Conservation (phyloP, 2,329 filamentous ascomycete genomes). For the Talaromyces sp. region DNA sequence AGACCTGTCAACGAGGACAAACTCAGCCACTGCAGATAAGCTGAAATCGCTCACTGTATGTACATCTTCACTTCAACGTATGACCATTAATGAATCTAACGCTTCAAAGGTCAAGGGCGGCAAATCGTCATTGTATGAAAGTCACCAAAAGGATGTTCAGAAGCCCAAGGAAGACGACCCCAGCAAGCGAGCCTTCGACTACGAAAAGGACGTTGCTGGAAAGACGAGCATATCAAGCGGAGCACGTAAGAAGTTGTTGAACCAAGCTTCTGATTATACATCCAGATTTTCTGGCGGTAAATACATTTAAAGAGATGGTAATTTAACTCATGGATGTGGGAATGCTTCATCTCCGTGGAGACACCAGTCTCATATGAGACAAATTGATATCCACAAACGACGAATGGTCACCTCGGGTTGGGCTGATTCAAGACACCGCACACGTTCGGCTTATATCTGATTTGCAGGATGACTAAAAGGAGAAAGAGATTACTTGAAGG, state of each 20-base stretch:
- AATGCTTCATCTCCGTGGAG: not conserved
- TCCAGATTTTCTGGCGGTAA: constrained; percentile 70
- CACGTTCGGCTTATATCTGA: not conserved
- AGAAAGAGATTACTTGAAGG: not conserved
- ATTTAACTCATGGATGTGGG: not conserved
- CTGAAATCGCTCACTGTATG: constrained; percentile 49
- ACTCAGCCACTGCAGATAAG: constrained; percentile 51
- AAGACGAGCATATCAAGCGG: constrained; percentile 66
- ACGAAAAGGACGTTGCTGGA: constrained; percentile 83
- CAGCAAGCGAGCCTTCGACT: constrained; percentile 77
- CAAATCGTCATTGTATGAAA: constrained; percentile 61
- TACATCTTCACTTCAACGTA: constrained; percentile 27
- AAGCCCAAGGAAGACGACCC: constrained; percentile 70
- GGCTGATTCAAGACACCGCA: no score
- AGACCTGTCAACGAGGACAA: constrained; percentile 30
- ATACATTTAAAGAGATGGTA: constrained; percentile 44
- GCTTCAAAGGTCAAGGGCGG: constrained; percentile 50
- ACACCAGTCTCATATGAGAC: not conserved
- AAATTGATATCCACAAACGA: not conserved
- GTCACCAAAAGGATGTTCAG: constrained; percentile 48
- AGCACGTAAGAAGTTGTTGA: constrained; percentile 71
- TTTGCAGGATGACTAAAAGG: not conserved
- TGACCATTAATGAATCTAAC: not conserved
- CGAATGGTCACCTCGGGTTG: not conserved
- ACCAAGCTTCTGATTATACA: constrained; percentile 72